phyloP scores from a whole-genome alignment of 2,329 filamentous ascomycete species.

The Hypoxylon sp. region DNA sequence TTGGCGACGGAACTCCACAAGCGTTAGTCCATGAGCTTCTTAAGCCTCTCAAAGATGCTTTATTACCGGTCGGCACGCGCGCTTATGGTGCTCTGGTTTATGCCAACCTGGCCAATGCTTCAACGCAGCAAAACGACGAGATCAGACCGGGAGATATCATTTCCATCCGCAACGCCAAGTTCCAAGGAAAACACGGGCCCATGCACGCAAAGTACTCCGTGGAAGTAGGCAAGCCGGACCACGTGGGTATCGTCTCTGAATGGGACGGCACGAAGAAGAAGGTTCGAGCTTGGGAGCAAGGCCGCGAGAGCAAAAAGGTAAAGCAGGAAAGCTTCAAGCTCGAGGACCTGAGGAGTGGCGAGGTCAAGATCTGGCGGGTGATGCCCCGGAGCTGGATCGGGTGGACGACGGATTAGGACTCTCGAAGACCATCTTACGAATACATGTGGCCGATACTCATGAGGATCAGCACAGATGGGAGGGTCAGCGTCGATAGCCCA shows the following conservation, averaged over 20 bases:
- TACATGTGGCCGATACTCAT: slow-evolving; percentile 51
- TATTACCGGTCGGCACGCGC: slow-evolving; percentile 88
- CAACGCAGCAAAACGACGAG: slow-evolving; percentile 90
- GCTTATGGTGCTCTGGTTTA: slow-evolving; percentile 95
- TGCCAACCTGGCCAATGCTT: slow-evolving; percentile 93
- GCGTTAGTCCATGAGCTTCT: slow-evolving; percentile 85
- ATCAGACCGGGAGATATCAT: slow-evolving; percentile 95
- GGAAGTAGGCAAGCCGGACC: slow-evolving; percentile 90
- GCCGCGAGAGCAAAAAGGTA: slow-evolving; percentile 91
- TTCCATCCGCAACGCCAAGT: slow-evolving; percentile 90
- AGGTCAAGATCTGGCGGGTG: slow-evolving; percentile 97
- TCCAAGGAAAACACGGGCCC: slow-evolving; percentile 94
- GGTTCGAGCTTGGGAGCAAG: slow-evolving; percentile 95
- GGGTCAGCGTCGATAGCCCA: slow-evolving; percentile 46
- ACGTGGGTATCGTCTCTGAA: slow-evolving; percentile 92
- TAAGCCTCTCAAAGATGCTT: slow-evolving; percentile 78
- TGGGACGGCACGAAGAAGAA: slow-evolving; percentile 99
- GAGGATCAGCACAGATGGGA: slow-evolving; percentile 49
- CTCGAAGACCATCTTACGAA: slow-evolving; percentile 47
- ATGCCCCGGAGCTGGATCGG: slow-evolving; percentile 94
- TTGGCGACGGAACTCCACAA: slow-evolving; percentile 87
- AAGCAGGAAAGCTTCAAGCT: slow-evolving; percentile 95
- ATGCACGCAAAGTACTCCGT: slow-evolving; percentile 95
- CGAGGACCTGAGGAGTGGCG: slow-evolving; percentile 90
- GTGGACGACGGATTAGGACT: slow-evolving; percentile 78